Evolutionary conservation across 1,284 basidiomycete species (phyloP).

Genomic region (Volvariella volvacea): DNA sequence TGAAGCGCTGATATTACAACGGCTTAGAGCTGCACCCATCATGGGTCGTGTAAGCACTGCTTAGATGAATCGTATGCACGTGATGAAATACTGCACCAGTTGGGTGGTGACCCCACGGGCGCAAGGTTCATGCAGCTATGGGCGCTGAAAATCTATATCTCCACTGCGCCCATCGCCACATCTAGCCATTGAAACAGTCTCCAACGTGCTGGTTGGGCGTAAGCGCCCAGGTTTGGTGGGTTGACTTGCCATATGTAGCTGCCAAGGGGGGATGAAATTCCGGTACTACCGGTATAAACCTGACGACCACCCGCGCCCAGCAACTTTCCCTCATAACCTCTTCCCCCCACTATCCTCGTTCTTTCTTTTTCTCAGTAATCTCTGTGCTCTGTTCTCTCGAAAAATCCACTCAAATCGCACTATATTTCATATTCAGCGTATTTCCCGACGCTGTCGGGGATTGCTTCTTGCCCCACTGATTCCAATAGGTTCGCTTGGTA

Average conservation of each 20-base stretch:
- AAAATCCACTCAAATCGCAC: too few relatives aligned
- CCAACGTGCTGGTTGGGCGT: neutral
- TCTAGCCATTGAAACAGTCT: neutral
- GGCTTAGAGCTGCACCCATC: too few relatives aligned
- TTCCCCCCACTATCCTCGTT: conserved; percentile 11
- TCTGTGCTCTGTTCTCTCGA: neutral
- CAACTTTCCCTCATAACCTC: conserved; percentile 13
- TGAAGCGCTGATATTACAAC: too few relatives aligned
- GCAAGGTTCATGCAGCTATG: neutral
- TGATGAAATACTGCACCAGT: too few relatives aligned
- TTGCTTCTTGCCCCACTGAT: too few relatives aligned
- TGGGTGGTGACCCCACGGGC: too few relatives aligned
- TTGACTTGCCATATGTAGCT: conserved; percentile 5
- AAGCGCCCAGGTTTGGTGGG: neutral
- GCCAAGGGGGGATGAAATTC: conserved; percentile 18
- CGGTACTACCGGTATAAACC: conserved; percentile 27
- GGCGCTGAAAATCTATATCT: neutral
- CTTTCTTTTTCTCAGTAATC: neutral
- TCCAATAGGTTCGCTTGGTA: too few relatives aligned
- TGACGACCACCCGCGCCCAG: conserved; percentile 24
- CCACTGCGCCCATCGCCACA: neutral
- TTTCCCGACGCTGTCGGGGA: too few relatives aligned
- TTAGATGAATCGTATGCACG: too few relatives aligned
- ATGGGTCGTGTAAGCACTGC: too few relatives aligned
- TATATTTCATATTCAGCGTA: too few relatives aligned